Conservation (phyloP, 257 asterid genomes). For the Ligustrum vulgare region DNA sequence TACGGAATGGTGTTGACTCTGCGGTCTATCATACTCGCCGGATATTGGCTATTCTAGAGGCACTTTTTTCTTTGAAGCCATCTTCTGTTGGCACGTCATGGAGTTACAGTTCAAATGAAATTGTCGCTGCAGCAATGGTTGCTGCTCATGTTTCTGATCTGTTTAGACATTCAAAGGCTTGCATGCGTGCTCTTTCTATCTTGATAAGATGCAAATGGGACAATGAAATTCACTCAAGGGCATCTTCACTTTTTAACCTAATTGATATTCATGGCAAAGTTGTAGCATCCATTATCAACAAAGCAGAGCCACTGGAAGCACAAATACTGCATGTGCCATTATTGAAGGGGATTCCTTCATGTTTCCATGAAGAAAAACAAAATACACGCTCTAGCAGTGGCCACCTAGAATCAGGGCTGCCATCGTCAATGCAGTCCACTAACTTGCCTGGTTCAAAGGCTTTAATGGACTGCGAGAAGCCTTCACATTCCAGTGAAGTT, state of each 20-base stretch:
- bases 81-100: conserved; percentile 90
- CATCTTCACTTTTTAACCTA: conserved; percentile 87
- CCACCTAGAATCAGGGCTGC: conserved; percentile 48
- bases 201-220: conserved; percentile 94
- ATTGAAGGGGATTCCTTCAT: conserved; percentile 41
- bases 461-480: conserved; percentile 36
- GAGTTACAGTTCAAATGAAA: conserved; percentile 93
- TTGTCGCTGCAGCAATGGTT: conserved; percentile 99
- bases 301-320: conserved; percentile 96
- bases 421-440: conserved; percentile 42
- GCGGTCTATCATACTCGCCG: conserved; percentile 89
- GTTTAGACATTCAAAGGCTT: conserved; percentile 89
- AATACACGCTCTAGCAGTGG: conserved; percentile 49
- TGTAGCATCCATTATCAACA: conserved; percentile 84
- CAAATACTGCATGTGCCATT: conserved; percentile 62
- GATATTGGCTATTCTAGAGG: conserved; percentile 87
- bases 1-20: conserved; percentile 68
- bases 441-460: conserved; percentile 44
- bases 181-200: conserved; percentile 87
- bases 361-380: conserved; percentile 61
- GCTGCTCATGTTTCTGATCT: conserved; percentile 98
- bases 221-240: conserved; percentile 74
- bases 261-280: conserved; percentile 90
- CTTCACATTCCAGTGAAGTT: conserved; percentile 30
- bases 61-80: conserved; percentile 96